phyloP scores from a whole-genome alignment of 2,329 filamentous ascomycete species.

The Fusarium cicatricum region DNA sequence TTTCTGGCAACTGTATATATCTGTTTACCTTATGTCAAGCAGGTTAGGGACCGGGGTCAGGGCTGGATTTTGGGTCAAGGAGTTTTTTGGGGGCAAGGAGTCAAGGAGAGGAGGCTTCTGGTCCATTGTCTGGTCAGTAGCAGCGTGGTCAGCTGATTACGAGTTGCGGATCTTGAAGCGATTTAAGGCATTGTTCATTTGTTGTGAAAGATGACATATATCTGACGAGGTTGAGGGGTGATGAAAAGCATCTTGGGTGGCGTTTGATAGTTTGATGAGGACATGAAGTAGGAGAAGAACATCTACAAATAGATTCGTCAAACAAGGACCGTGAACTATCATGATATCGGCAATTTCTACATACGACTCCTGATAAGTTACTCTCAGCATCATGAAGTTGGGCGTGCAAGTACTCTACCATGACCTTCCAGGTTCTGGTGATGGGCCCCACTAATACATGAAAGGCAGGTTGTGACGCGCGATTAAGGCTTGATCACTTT shows the following conservation, averaged over 20 bases:
- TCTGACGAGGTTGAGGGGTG: background rate
- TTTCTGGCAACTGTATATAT: constrained; percentile 25
- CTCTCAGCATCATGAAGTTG: background rate
- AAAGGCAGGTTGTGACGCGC: background rate
- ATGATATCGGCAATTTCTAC: background rate
- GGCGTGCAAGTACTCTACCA: constrained; percentile 1
- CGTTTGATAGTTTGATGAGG: background rate
- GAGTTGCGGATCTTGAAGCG: constrained; percentile 8
- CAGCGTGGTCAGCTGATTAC: constrained; percentile 2
- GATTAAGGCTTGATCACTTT: constrained; percentile 6
- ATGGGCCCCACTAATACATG: constrained; percentile 24
- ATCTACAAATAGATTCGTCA: no score
- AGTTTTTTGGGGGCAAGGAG: constrained; percentile 29
- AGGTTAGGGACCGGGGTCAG: constrained; percentile 13
- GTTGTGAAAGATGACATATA: background rate
- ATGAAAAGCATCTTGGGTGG: constrained; percentile 4
- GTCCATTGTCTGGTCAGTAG: background rate
- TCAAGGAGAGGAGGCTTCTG: constrained; percentile 4
- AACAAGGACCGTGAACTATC: background rate
- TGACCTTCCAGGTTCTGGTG: constrained; percentile 23
- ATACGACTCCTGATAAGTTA: background rate
- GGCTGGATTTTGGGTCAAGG: constrained; percentile 20
- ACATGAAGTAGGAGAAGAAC: background rate
- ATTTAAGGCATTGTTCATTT: constrained; percentile 1
- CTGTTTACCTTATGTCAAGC: constrained; percentile 10